phyloP scores from a whole-genome alignment of 169 alveolate genomes.

The Cyclospora cayetanensis region DNA sequence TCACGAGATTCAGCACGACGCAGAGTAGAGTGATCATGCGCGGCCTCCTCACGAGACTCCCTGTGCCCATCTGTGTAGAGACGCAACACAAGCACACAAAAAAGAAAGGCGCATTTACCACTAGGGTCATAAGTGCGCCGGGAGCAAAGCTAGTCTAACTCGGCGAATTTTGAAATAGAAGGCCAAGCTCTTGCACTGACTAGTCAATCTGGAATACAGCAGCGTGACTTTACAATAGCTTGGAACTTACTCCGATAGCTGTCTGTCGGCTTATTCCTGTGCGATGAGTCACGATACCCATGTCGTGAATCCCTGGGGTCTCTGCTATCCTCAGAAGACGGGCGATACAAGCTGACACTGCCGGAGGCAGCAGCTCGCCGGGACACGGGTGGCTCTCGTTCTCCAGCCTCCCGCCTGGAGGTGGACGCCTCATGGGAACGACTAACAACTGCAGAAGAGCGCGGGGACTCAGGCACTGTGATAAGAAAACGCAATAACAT shows the following conservation, averaged over 20 bases:
- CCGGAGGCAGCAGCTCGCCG: background rate
- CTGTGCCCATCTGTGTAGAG: slow-evolving; percentile 39
- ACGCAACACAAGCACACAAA: background rate
- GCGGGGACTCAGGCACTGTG: background rate
- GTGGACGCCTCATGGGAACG: background rate
- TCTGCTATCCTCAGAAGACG: background rate
- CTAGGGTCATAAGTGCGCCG: no score
- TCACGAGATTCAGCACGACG: background rate
- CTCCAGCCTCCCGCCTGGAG: background rate
- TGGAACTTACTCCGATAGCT: slow-evolving; percentile 21
- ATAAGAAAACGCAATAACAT: no score
- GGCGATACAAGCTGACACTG: background rate
- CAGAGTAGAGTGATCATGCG: background rate
- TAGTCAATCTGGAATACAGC: no score
- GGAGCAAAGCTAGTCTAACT: no score
- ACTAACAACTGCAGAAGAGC: background rate
- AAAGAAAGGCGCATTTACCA: no score
- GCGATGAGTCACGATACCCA: background rate
- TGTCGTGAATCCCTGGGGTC: background rate
- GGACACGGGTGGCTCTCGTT: background rate
- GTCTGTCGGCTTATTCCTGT: background rate
- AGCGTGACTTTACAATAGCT: no score
- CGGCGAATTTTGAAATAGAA: no score
- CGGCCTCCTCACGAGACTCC: slow-evolving; percentile 33
- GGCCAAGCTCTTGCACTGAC: no score